phyloP scores from a whole-genome alignment of 2,329 filamentous ascomycete genomes.

The Colletotrichum australisinense region DNA sequence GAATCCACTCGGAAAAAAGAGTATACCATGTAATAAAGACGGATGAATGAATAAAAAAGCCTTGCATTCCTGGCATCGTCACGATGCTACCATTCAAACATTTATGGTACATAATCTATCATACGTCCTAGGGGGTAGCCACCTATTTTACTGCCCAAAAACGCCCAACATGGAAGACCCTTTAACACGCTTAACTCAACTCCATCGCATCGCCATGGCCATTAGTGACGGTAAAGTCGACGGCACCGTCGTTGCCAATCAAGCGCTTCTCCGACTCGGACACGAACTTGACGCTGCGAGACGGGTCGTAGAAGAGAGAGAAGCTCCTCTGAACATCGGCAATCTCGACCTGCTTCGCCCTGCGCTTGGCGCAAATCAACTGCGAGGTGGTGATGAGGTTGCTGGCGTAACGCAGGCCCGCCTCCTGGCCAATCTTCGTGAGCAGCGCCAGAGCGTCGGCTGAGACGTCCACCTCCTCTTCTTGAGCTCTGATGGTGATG shows the following conservation, averaged over 20 bases:
- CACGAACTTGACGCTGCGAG: constrained; percentile 90
- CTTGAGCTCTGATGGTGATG: constrained; percentile 88
- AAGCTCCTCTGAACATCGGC: constrained; percentile 95
- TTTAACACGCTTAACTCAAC: constrained; percentile 48
- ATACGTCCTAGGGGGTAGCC: constrained; percentile 28
- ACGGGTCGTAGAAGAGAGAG: constrained; percentile 91
- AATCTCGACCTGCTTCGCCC: constrained; percentile 83
- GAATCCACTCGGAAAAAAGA: neutral
- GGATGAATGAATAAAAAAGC: constrained; percentile 18
- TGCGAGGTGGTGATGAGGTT: constrained; percentile 97
- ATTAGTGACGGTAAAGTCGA: constrained; percentile 73
- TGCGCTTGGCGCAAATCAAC: constrained; percentile 86
- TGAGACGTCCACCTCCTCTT: constrained; percentile 94
- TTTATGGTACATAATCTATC: constrained; percentile 37
- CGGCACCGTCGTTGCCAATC: constrained; percentile 86
- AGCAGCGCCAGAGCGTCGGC: constrained; percentile 91
- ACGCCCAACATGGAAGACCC: constrained; percentile 31
- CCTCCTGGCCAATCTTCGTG: constrained; percentile 95
- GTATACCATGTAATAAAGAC: neutral
- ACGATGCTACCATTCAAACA: constrained; percentile 27
- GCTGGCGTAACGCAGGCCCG: constrained; percentile 93
- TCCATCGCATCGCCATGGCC: constrained; percentile 66
- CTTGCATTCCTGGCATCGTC: constrained; percentile 30
- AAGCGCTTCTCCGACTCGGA: constrained; percentile 90
- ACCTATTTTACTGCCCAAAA: constrained; percentile 33